Evolutionary conservation across 2,329 filamentous ascomycete genomes (phyloP), one percentile per base, ranked within the genome.

Genomic region (Stachybotrys chartarum): DNA sequence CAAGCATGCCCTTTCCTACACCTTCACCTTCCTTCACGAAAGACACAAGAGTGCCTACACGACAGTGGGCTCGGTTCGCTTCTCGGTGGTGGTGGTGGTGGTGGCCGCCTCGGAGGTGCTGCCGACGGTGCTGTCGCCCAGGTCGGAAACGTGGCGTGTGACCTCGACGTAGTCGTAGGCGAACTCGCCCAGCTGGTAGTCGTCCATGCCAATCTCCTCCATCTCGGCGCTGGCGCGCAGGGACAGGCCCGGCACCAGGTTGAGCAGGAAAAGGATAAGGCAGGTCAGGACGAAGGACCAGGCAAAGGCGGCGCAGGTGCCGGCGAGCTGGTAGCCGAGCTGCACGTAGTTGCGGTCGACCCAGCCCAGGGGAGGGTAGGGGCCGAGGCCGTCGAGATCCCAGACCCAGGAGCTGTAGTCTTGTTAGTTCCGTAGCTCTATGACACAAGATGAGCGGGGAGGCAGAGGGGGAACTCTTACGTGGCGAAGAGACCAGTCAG

Each of bases 91-190:
- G 45, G 45, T 24, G 45, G 16, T n/a, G 45, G 45, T 17, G 45
- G 45, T 8, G 45, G 18, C 24, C 24, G 24, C 45, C 45, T 47
- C 45, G 45, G 45, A 47, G 45, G 11, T 47, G 45, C 45, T 47
- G 6, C 63, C 60, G 39, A 64, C 62, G 50, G 62, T 64, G 42
- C 64, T 58, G n/a, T 64, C 48, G 59, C 66, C 57, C 58, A 56
- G 4, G 18, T 45, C 53, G 58, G 70, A 73, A 55, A 91, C 83
- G 63, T 92, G 87, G 55, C 81, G 77, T 46, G 76, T 77, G 51
- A 84, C 67, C 80, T 91, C 88, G 63, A 91, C 88, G 69, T 91
- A 91, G 70, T 91, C 88, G 75, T 91, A 91, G 31, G 88, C 88
- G 65, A 91, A 91, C 73, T 92, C 88, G 71, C 88, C 88, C 53